These are phyloP conservation scores for Macroventuria anomochaeta DNA, from an alignment of 2,329 filamentous ascomycete species.

Conservation along the genomic window DNA sequence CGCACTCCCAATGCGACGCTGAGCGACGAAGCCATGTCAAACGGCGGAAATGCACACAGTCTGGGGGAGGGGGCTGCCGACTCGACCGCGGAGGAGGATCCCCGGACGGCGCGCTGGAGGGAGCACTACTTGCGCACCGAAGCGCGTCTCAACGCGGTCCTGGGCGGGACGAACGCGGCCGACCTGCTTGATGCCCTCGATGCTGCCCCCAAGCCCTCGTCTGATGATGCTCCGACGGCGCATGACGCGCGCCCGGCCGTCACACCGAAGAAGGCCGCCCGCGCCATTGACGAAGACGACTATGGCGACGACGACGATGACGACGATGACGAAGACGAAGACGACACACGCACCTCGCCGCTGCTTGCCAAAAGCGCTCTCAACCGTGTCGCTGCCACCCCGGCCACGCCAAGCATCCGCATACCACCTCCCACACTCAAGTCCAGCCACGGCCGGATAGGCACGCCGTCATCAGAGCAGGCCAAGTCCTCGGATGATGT, in stretches of 20 bases:
- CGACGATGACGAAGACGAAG: constrained; percentile 60
- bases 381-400: constrained; percentile 61
- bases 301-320: constrained; percentile 84
- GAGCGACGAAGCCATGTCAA: constrained; percentile 53
- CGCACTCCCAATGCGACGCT: constrained; percentile 52
- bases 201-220: constrained; percentile 29
- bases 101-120: constrained; percentile 66
- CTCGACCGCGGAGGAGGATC: constrained; percentile 55
- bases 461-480: constrained; percentile 61
- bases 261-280: constrained; percentile 74
- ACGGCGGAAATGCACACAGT: constrained; percentile 47
- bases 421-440: constrained; percentile 71
- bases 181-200: constrained; percentile 35
- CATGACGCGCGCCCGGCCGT: constrained; percentile 55
- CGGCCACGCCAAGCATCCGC: constrained; percentile 69
- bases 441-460: constrained; percentile 65
- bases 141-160: constrained; percentile 77
- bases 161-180: constrained; percentile 56
- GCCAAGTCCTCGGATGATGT: constrained; percentile 82
- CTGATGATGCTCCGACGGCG: constrained; percentile 44
- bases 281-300: constrained; percentile 82
- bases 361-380: constrained; percentile 61
- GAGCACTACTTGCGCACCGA: constrained; percentile 80
- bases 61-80: constrained; percentile 48
- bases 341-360: constrained; percentile 54